These are phyloP conservation scores for Cystoisospora suis DNA, from an alignment of 169 alveolate species.

Conservation along the genomic window DNA sequence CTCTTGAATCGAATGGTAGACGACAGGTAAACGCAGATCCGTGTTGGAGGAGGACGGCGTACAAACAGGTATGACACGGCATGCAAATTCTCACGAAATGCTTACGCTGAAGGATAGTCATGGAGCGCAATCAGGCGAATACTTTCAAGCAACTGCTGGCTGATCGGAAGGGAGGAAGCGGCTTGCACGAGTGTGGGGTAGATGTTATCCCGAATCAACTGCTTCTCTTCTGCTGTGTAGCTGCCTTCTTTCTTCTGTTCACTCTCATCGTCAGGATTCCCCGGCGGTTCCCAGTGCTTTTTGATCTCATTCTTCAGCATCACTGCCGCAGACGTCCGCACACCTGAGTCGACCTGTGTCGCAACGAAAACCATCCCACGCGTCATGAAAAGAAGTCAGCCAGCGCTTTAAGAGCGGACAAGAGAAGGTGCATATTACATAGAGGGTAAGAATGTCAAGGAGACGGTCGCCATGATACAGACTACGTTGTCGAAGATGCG, in stretches of 20 bases:
- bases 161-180: background rate
- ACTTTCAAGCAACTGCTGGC: slow-evolving; percentile 45
- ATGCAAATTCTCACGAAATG: too few species aligned
- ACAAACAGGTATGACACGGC: too few species aligned
- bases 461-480: too few species aligned
- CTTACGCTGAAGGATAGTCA: slow-evolving; percentile 35
- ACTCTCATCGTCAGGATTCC: background rate
- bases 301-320: slow-evolving; percentile 48
- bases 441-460: too few species aligned
- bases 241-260: background rate
- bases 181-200: background rate
- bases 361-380: too few species aligned
- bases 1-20: too few species aligned
- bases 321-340: slow-evolving; percentile 49
- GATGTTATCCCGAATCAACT: background rate
- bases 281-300: slow-evolving; percentile 39
- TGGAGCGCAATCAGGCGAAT: slow-evolving; percentile 26
- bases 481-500: too few species aligned
- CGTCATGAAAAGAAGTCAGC: too few species aligned
- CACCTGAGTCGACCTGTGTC: slow-evolving; percentile 20
- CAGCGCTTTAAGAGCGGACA: too few species aligned
- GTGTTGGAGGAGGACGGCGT: too few species aligned
- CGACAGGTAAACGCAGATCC: too few species aligned
- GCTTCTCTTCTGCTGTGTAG: slow-evolving; percentile 36
- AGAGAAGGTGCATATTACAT: too few species aligned